Evolutionary conservation across 2,329 filamentous ascomycete species (phyloP), one percentile per base, ranked within the genome.

Genomic region (Colletotrichum theobromicola): DNA sequence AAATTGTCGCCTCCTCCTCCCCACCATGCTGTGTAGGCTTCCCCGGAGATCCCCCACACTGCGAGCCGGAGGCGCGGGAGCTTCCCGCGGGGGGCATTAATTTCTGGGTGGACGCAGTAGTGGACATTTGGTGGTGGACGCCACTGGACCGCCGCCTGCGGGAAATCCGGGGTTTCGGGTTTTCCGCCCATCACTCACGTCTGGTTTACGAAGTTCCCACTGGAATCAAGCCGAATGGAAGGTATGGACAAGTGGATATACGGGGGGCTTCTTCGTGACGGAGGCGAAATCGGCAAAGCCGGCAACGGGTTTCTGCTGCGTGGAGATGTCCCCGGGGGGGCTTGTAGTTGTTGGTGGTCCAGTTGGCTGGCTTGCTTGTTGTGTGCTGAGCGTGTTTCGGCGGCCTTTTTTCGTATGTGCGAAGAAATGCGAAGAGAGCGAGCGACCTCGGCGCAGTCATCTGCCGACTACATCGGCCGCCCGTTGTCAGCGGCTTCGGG

Each of bases 1-100:
- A 10, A 32, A 35, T 46, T 35, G 42, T n/a, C 42, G n/a, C 42
- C 42, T 10, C 37, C 42, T n/a, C n/a, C n/a, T n/a, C n/a, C n/a
- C n/a, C n/a, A n/a, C 42, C 42, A 50, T 12, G n/a, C 15, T 37
- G 61, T 18, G 26, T 10, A 42, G 68, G 68, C 34, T 65, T 42
- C 58, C 70, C 65, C 73, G 73, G 70, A 75, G 58, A 68, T 69
- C 73, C 70, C 73, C 70, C 70, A 73, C 70, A 69, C 24, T 28
- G 21, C n/a, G 18, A 57, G 63, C 35, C 69, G 70, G 55, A 64
- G 58, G 35, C 50, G 50, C 46, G 69, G 64, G 60, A 69, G 58
- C 60, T 21, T 66, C 53, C 50, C 70, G 62, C 26, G 37, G 60
- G 73, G 73, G 70, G 16, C 12, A 18, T 35, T 32, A 35, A 35